Percentiles rank a stretch among this genome's conserved stretches.
phyloP scores from a whole-genome alignment of 495 filamentous ascomycete species.

The Neurospora cerealis region DNA sequence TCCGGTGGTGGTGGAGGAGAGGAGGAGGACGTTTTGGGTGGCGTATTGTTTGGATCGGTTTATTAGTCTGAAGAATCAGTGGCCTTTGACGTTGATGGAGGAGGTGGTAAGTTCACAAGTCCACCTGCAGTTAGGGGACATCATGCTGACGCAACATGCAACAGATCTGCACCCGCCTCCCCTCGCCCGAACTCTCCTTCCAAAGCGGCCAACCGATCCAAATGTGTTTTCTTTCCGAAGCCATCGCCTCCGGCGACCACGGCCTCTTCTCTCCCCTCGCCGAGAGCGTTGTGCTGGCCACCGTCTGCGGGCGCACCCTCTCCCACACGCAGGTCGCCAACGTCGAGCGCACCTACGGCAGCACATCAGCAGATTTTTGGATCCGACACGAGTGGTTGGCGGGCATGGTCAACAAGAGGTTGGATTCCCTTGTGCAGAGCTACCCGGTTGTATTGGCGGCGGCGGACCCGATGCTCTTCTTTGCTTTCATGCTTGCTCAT shows the following conservation, averaged over 20 bases:
- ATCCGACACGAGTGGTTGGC: constrained; percentile 40
- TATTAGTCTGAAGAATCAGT: constrained; percentile 35
- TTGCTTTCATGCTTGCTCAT: constrained; percentile 34
- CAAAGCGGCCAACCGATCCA: constrained; percentile 36
- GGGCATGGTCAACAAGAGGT: constrained; percentile 26
- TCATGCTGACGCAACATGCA: background rate
- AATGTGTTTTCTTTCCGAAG: constrained; percentile 35
- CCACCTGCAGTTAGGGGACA: background rate
- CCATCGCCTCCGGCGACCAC: constrained; percentile 26
- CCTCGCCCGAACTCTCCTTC: constrained; percentile 40
- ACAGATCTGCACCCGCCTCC: constrained; percentile 36
- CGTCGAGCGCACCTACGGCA: constrained; percentile 12
- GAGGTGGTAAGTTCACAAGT: constrained; percentile 30
- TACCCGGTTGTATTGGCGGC: constrained; percentile 25
- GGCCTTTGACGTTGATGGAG: constrained; percentile 41
- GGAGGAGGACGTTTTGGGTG: constrained; percentile 46
- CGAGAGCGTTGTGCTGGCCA: constrained; percentile 39
- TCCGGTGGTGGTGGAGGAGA: constrained; percentile 33
- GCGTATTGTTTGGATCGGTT: constrained; percentile 46
- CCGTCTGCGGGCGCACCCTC: constrained; percentile 36
- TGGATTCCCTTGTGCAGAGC: constrained; percentile 24
- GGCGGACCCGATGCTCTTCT: constrained; percentile 37
- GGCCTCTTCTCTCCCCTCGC: constrained; percentile 31
- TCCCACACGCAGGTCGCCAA: constrained; percentile 32
- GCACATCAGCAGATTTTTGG: constrained; percentile 28